Conservation (phyloP, 345 rosid species). For the Lepidium sativum region DNA sequence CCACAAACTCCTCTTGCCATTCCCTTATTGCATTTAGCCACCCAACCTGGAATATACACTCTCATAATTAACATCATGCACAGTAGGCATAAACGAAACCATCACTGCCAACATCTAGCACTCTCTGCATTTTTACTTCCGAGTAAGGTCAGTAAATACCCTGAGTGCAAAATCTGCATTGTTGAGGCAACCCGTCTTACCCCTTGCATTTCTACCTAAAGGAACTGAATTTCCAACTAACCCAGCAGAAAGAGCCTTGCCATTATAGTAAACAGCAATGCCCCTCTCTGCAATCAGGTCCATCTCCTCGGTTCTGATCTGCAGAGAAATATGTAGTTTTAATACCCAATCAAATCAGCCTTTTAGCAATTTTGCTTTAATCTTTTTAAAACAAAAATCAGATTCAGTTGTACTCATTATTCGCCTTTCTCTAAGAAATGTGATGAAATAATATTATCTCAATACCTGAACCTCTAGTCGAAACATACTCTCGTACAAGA, state of each 20-base stretch:
- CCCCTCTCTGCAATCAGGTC: constrained; percentile 96
- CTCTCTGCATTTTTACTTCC: background rate
- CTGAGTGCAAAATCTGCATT: constrained; percentile 90
- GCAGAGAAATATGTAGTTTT: constrained; percentile 21
- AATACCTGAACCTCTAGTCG: constrained; percentile 83
- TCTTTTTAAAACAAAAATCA: background rate
- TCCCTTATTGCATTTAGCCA: constrained; percentile 99
- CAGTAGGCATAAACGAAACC: background rate
- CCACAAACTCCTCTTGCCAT: constrained; percentile 99
- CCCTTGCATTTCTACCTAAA: constrained; percentile 57
- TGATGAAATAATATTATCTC: background rate
- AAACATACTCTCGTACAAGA: constrained; percentile 86
- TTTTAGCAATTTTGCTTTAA: background rate
- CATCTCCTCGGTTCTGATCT: constrained; percentile 99
- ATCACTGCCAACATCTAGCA: constrained; percentile 6
- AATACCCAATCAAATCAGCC: background rate
- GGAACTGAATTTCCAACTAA: constrained; percentile 66
- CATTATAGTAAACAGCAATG: constrained; percentile 96
- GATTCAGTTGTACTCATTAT: background rate
- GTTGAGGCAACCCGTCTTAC: constrained; percentile 74
- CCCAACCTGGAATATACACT: constrained; percentile 52
- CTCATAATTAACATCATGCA: constrained; percentile 23
- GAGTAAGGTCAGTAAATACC: constrained; percentile 38
- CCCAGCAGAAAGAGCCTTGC: constrained; percentile 66
- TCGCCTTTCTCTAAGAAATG: background rate